A percentile compares a stretch with the other conserved stretches of the same genome.
Conservation (phyloP, 2,329 filamentous ascomycete genomes). For the Venturia oleaginea region DNA sequence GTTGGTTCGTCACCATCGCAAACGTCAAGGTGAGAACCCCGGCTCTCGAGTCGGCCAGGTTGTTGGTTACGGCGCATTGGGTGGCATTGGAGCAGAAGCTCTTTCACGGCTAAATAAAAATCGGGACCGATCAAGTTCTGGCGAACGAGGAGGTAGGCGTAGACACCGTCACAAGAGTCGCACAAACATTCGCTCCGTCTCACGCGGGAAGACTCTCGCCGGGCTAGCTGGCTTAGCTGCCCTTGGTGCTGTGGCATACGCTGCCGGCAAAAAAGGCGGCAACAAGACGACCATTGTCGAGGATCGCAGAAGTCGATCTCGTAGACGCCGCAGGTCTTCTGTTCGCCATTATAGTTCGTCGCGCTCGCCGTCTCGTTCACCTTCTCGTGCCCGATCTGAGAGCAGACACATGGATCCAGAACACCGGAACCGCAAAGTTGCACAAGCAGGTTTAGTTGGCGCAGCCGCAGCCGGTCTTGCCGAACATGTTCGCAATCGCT, state of each 20-base stretch:
- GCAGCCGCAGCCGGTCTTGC: slow-evolving; percentile 54
- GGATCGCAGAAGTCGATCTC: slow-evolving; percentile 39
- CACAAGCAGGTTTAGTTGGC: slow-evolving; percentile 52
- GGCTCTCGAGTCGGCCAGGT: slow-evolving; percentile 44
- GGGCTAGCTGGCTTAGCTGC: slow-evolving; percentile 53
- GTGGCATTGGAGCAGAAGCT: slow-evolving; percentile 52
- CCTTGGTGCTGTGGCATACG: slow-evolving; percentile 50
- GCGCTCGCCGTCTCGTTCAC: neutral
- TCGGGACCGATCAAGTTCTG: slow-evolving; percentile 35
- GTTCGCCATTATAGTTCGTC: slow-evolving; percentile 20
- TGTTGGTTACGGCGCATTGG: slow-evolving; percentile 51
- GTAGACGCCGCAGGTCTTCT: slow-evolving; percentile 29
- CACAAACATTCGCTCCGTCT: slow-evolving; percentile 19
- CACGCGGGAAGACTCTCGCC: slow-evolving; percentile 41
- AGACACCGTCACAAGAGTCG: slow-evolving; percentile 17
- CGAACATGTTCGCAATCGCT: slow-evolving; percentile 45
- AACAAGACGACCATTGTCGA: slow-evolving; percentile 24
- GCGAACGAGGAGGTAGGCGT: slow-evolving; percentile 22
- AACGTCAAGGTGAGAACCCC: slow-evolving; percentile 45
- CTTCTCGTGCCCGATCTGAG: slow-evolving; percentile 17
- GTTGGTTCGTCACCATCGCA: slow-evolving; percentile 48
- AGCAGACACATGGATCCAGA: slow-evolving; percentile 35
- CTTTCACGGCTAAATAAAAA: slow-evolving; percentile 36
- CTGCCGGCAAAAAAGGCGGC: slow-evolving; percentile 39
- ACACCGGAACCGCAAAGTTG: slow-evolving; percentile 50